A percentile compares a stretch with the other conserved stretches of the same genome.
Conservation (phyloP, 169 alveolate genomes). For the Plasmodium vivax region DNA sequence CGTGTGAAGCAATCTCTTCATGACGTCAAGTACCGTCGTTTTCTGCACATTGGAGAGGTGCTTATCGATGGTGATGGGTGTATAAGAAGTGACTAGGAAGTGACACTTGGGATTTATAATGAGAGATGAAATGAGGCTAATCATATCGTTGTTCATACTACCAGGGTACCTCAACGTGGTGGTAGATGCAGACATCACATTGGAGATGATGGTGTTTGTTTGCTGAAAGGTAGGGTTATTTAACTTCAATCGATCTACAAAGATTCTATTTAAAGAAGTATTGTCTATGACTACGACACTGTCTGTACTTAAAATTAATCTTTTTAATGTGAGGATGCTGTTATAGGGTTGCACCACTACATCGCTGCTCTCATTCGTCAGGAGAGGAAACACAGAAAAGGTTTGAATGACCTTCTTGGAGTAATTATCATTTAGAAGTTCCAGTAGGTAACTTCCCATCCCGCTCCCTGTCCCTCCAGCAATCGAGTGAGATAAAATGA, state of each 20-base stretch:
- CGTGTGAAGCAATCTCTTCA: conserved; percentile 97
- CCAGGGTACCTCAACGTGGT: conserved; percentile 96
- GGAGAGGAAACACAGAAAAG: conserved; percentile 94
- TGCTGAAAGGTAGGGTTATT: conserved; percentile 75
- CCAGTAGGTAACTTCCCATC: conserved; percentile 98
- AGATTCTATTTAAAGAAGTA: conserved; percentile 97
- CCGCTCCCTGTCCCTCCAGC: conserved; percentile 99
- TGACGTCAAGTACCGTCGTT: conserved; percentile 98
- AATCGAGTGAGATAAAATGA: conserved; percentile 97
- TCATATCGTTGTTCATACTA: conserved; percentile 97
- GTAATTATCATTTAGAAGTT: conserved; percentile 95
- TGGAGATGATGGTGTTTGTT: conserved; percentile 77
- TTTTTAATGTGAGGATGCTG: conserved; percentile 93
- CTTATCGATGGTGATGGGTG: conserved; percentile 90
- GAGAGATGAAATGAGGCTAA: conserved; percentile 97
- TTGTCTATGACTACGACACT: conserved; percentile 98
- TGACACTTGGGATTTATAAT: conserved; percentile 99
- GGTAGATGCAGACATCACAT: conserved; percentile 85
- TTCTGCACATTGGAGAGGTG: conserved; percentile 89
- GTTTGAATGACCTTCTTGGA: conserved; percentile 92
- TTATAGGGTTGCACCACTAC: conserved; percentile 99
- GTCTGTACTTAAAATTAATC: conserved; percentile 94
- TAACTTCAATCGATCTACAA: conserved; percentile 94
- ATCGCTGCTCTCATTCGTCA: conserved; percentile 94
- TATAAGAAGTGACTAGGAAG: conserved; percentile 98